These are phyloP conservation scores for Pelargonium fulgidum DNA, from an alignment of 441 rosid species.

Conservation along the genomic window DNA sequence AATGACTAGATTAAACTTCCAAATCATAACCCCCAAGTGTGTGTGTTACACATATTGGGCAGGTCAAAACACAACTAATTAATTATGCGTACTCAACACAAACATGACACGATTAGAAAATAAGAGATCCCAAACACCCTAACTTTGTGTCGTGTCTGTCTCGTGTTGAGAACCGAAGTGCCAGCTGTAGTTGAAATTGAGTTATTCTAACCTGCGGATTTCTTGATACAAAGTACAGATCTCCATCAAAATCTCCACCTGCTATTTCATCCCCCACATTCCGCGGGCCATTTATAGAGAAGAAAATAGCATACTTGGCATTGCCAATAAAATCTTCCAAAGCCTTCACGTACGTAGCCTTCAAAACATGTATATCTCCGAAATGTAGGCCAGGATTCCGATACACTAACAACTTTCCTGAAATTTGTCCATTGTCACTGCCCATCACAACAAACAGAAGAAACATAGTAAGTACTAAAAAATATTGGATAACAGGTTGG, in stretches of 20 bases:
- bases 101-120: too few relatives aligned
- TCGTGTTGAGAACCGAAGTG: too few relatives aligned
- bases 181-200: neutral
- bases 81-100: too few relatives aligned
- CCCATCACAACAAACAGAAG: slow-evolving; percentile 15
- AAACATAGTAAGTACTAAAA: neutral
- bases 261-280: slow-evolving; percentile 81
- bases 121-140: too few relatives aligned
- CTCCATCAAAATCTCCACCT: slow-evolving; percentile 79
- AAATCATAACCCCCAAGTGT: too few relatives aligned
- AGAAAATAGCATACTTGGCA: slow-evolving; percentile 65
- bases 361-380: slow-evolving; percentile 68
- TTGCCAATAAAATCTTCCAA: slow-evolving; percentile 52
- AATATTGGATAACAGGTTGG: too few relatives aligned
- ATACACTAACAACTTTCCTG: slow-evolving; percentile 71
- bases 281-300: slow-evolving; percentile 58
- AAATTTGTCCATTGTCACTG: slow-evolving; percentile 63
- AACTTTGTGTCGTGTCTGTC: neutral
- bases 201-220: slow-evolving; percentile 50
- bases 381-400: slow-evolving; percentile 74
- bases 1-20: too few relatives aligned
- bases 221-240: slow-evolving; percentile 59
- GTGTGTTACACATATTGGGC: too few relatives aligned
- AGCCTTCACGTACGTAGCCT: slow-evolving; percentile 49
- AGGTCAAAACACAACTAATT: too few relatives aligned